Base-by-base conservation (phyloP, 2,329 filamentous ascomycete species). In the Allantophomopsis lycopodina region DNA sequence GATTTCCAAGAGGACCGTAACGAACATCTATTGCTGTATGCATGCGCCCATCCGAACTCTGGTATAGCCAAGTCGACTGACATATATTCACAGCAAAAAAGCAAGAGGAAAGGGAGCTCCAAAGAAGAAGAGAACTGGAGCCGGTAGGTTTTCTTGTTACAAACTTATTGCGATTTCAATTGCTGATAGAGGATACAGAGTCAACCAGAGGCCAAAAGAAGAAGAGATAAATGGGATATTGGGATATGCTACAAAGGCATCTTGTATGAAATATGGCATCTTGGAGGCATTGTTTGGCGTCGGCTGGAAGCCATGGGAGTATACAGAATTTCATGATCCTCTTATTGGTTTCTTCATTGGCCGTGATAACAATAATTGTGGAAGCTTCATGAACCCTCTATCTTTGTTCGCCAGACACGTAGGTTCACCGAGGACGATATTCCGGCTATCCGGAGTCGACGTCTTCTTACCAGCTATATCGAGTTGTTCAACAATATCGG, bases 101-200 rank as follows among this genome's bases (percentile, higher is more conserved):
- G 62, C 72, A 21, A 79, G 87, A 65, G 88, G 87, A 49, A 95
- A 96, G 69, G 80, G 80, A 40, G 75, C 81, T 35, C 87, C 89
- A 7, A 82, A 93, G 73, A 95, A 94, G 75, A 93, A 91, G 71
- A 79, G 69, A 55, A 77, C 69, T n/a, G 42, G 59, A 55, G 59
- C 52, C 46, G 54, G 58, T 58, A 59, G 51, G 53, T 45, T 10
- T 15, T 15, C 30, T 5, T 21, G 14, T n/a, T 32, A 8, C 16
- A n/a, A 18, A 7, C 23, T 2, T 28, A 34, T 32, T n/a, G n/a
- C 7, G 32, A 3, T 31, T 23, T 36, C 42, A 30, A 36, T 17
- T 40, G 31, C 48, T 47, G 39, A 50, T 30, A 7, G 11, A 13
- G 2, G 20, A 15, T 34, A 13, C 46, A 64, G 61, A 64, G 49